Percentiles rank a stretch among this genome's conserved stretches.
These are phyloP conservation scores for Aspergillus baeticus DNA, from an alignment of 495 filamentous ascomycete genomes.

Conservation along the genomic window DNA sequence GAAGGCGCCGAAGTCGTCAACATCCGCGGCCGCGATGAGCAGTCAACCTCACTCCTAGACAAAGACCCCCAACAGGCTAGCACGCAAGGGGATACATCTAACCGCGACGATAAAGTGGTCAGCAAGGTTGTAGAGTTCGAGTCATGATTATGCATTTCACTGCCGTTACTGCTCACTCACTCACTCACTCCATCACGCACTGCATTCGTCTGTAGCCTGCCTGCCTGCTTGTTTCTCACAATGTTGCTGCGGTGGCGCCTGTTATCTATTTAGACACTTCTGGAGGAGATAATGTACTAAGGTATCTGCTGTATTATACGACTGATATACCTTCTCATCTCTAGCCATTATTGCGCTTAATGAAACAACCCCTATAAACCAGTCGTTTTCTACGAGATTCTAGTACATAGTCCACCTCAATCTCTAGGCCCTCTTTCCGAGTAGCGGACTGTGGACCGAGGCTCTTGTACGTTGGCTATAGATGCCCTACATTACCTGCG, in stretches of 20 bases:
- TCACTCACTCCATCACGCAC: background rate
- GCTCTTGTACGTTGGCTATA: too few species aligned
- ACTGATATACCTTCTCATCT: too few species aligned
- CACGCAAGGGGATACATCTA: background rate
- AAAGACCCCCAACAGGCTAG: conserved; percentile 13
- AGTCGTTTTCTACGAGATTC: too few species aligned
- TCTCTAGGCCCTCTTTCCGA: too few species aligned
- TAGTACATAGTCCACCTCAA: too few species aligned
- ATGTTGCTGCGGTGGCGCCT: background rate
- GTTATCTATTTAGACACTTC: conserved; percentile 11
- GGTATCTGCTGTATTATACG: too few species aligned
- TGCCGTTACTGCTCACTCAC: too few species aligned
- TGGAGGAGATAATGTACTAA: too few species aligned
- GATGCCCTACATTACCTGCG: too few species aligned
- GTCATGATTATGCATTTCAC: conserved; percentile 21
- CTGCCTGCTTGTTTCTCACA: background rate
- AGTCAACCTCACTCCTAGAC: conserved; percentile 23
- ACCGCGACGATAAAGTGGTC: conserved; percentile 30
- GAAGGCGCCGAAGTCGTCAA: conserved; percentile 25
- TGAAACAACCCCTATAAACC: too few species aligned
- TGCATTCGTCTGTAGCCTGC: background rate
- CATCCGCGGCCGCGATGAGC: conserved; percentile 29
- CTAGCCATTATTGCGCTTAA: too few species aligned
- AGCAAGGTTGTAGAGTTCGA: conserved; percentile 44
- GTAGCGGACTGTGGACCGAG: too few species aligned